A percentile compares a stretch with the other conserved stretches of the same genome.
Conservation (phyloP, 208 protist species). For the Trypanosoma melophagium region DNA sequence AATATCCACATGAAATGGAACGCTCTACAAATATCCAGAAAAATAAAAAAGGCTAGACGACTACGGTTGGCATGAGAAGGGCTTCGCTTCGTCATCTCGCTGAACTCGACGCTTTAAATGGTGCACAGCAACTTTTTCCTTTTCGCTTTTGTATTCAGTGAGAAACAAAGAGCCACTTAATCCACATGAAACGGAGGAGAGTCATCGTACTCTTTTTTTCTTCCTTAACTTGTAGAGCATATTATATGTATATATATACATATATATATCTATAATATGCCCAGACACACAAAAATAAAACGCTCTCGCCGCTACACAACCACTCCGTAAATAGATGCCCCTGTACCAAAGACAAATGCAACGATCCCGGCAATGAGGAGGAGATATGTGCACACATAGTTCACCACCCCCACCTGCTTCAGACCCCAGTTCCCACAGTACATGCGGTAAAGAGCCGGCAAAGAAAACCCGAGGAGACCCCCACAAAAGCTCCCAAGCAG, state of each 20-base stretch:
- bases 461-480: slow-evolving; percentile 60
- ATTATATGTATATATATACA: neutral
- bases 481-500: slow-evolving; percentile 52
- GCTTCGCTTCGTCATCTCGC: no score
- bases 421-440: slow-evolving; percentile 85
- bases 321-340: slow-evolving; percentile 14
- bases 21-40: neutral
- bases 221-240: no score
- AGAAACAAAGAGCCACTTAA: no score
- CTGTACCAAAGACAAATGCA: slow-evolving; percentile 56
- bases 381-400: slow-evolving; percentile 14
- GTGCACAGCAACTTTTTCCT: no score
- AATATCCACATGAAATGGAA: slow-evolving; percentile 14
- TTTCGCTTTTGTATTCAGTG: no score
- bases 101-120: no score
- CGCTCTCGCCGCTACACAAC: slow-evolving; percentile 10
- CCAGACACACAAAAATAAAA: slow-evolving; percentile 17
- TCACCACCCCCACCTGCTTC: slow-evolving; percentile 11
- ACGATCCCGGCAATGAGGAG: slow-evolving; percentile 37
- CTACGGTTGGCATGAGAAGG: neutral
- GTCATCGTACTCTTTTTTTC: no score
- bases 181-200: no score
- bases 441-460: slow-evolving; percentile 94
- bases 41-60: slow-evolving; percentile 18
- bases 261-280: slow-evolving; percentile 1